phyloP scores from a whole-genome alignment of 495 filamentous ascomycete genomes.

The Viridothelium virens region DNA sequence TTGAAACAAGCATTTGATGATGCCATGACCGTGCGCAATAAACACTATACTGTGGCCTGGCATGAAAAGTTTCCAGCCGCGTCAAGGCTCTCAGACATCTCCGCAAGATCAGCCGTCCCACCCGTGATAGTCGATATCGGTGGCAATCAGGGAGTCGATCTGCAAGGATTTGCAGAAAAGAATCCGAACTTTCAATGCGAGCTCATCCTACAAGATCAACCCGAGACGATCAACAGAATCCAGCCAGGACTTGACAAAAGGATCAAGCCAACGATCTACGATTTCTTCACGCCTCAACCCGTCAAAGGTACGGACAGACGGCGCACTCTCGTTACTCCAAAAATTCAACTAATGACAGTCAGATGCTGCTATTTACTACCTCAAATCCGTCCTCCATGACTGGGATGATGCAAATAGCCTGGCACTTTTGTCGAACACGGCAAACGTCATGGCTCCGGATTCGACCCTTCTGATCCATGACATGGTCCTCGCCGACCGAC shows the following conservation, averaged over 20 bases:
- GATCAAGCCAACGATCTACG: background rate
- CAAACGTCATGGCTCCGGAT: background rate
- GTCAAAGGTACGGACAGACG: background rate
- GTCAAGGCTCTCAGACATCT: background rate
- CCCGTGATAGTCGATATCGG: background rate
- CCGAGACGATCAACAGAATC: background rate
- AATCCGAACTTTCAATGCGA: background rate
- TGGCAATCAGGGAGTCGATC: background rate
- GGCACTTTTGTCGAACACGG: background rate
- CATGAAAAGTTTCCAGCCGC: background rate
- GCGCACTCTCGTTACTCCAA: background rate
- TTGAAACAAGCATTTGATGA: background rate
- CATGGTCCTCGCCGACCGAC: background rate
- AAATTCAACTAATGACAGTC: background rate
- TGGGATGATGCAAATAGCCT: background rate
- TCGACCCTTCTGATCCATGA: background rate
- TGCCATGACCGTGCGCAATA: background rate
- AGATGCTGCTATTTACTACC: background rate
- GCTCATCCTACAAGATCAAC: background rate
- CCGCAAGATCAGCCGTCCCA: background rate
- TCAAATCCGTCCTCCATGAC: background rate
- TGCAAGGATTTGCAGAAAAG: background rate
- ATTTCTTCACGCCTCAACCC: background rate
- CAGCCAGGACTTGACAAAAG: background rate
- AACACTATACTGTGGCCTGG: background rate